These are phyloP conservation scores for Mortierella sp. DNA, from an alignment of 371 early-diverging fungal species.

Conservation along the genomic window DNA sequence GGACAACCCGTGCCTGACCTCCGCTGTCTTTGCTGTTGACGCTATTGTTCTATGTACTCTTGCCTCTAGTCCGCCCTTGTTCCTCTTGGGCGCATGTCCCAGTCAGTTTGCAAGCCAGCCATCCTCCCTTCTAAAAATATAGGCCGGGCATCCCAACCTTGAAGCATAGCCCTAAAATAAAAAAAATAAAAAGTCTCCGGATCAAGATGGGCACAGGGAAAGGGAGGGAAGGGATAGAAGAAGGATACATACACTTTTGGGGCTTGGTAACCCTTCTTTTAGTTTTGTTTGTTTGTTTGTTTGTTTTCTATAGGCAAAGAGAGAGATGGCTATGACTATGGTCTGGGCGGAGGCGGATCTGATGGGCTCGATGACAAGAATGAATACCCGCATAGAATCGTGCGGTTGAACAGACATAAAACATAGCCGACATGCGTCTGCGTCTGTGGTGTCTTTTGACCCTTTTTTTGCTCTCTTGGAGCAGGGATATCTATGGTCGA, in stretches of 20 bases:
- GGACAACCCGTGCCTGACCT: slow-evolving; percentile 1
- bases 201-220: slow-evolving; percentile 3
- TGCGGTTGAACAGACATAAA: background rate
- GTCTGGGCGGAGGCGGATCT: background rate
- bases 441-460: slow-evolving; percentile 3
- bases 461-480: background rate
- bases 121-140: slow-evolving; percentile 14
- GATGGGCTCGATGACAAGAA: background rate
- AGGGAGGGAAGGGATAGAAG: background rate
- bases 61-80: background rate
- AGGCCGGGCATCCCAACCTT: background rate
- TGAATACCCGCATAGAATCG: no score
- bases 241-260: background rate
- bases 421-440: background rate
- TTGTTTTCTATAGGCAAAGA: background rate
- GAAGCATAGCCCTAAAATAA: slow-evolving; percentile 34
- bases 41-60: background rate
- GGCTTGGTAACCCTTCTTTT: background rate
- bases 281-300: background rate
- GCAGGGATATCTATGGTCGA: background rate
- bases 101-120: background rate
- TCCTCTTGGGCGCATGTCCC: background rate
- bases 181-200: slow-evolving; percentile 7
- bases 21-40: background rate
- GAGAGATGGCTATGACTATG: background rate